Percentiles rank a stretch among this genome's conserved stretches.
These are phyloP conservation scores for Solanum infundibuliforme DNA, from an alignment of 257 asterid species.

Conservation along the genomic window DNA sequence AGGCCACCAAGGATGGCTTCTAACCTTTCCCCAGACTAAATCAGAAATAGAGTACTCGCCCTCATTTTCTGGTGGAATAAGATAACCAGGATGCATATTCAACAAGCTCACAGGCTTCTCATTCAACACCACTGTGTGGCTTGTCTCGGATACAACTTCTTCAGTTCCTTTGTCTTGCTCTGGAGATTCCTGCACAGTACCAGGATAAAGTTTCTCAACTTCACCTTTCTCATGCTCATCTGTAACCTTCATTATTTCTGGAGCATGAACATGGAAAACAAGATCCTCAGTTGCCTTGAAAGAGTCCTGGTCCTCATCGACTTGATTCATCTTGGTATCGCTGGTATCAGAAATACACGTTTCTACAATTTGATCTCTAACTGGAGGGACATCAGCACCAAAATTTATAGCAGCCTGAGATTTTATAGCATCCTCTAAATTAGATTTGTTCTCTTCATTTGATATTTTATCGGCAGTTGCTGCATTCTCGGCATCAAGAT, in stretches of 20 bases:
- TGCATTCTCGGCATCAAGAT: background rate
- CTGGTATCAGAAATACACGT: conserved; percentile 2
- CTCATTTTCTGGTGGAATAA: conserved; percentile 40
- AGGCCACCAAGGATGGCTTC: conserved; percentile 99
- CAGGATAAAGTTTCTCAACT: conserved; percentile 15
- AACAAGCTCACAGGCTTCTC: conserved; percentile 24
- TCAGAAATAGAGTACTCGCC: conserved; percentile 48
- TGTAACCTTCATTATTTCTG: conserved; percentile 20
- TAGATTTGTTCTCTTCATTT: background rate
- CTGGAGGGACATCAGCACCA: background rate
- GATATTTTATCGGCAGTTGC: background rate
- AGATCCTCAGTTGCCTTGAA: conserved; percentile 13
- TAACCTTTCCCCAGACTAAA: conserved; percentile 96
- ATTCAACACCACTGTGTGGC: conserved; percentile 10
- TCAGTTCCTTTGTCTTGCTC: conserved; percentile 15
- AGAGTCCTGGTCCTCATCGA: conserved; percentile 18
- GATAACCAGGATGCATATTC: conserved; percentile 43
- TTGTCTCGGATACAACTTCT: conserved; percentile 29
- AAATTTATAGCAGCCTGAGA: background rate
- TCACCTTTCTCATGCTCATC: conserved; percentile 28
- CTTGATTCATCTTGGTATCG: background rate
- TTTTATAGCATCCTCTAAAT: background rate
- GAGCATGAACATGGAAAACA: conserved; percentile 15
- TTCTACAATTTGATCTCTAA: conserved; percentile 7
- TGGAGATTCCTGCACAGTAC: conserved; percentile 14